These are phyloP conservation scores for Cryphonectria japonica DNA, from an alignment of 2,329 filamentous ascomycete species.

Conservation along the genomic window DNA sequence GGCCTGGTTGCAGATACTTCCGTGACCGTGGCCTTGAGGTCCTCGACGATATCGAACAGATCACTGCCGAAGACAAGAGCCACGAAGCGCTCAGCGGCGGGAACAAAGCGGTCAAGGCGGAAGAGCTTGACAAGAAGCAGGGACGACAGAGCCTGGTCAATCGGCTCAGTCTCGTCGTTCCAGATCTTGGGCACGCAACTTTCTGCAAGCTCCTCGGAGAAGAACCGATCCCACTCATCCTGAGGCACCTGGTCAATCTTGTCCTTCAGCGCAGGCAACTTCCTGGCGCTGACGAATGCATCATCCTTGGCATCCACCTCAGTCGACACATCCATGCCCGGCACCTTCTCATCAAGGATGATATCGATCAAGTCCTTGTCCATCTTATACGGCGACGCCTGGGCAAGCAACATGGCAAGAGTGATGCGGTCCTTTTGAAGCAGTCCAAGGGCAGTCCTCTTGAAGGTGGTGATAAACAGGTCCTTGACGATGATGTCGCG, in stretches of 20 bases:
- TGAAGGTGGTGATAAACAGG: conserved; percentile 88
- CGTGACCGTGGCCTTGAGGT: conserved; percentile 81
- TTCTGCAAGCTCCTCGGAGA: conserved; percentile 84
- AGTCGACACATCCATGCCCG: conserved; percentile 79
- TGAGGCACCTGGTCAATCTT: conserved; percentile 65
- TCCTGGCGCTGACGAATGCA: conserved; percentile 69
- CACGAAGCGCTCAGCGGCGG: conserved; percentile 89
- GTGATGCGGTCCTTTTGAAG: conserved; percentile 94
- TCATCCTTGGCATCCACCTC: conserved; percentile 66
- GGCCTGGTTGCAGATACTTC: conserved; percentile 84
- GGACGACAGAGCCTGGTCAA: conserved; percentile 80
- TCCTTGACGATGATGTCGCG: conserved; percentile 90
- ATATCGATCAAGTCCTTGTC: conserved; percentile 86
- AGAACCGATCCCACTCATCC: conserved; percentile 79
- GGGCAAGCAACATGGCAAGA: conserved; percentile 90
- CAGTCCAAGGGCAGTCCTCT: conserved; percentile 88
- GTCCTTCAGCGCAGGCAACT: conserved; percentile 74
- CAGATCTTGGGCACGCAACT: conserved; percentile 78
- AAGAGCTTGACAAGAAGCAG: conserved; percentile 92
- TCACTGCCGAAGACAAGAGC: conserved; percentile 80
- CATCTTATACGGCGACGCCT: conserved; percentile 95
- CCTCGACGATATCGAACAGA: conserved; percentile 82
- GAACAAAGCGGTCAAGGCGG: conserved; percentile 93
- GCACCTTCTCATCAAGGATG: conserved; percentile 77
- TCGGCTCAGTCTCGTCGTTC: conserved; percentile 64